Base-by-base conservation (phyloP, 2,329 filamentous ascomycete genomes). In the Aspergillus costaricaensis region DNA sequence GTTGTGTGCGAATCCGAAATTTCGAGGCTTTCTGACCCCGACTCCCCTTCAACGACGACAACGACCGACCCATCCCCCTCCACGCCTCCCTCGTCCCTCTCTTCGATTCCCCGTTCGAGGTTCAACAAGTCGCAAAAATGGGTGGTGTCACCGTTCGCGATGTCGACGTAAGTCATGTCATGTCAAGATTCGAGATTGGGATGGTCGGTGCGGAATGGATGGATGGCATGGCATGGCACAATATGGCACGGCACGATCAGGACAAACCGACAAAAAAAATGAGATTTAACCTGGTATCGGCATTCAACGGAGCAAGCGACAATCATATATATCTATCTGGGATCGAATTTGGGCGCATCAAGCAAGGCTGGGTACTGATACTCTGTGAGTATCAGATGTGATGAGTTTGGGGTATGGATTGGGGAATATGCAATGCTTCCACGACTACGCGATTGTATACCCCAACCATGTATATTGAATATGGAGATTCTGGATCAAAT, bases 141-240 rank as follows among this genome's bases (percentile, higher is more conserved):
- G 83, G 83, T 80, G 86, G 86, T 79, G 85, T 88, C 78, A 83
- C 81, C 75, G 86, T 88, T 80, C 85, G 85, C 78, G 86, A 88
- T 83, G 86, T 88, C 78, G 84, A 86, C 77, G 83, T 85, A 81
- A 76, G 81, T 79, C 65, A 54, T 62, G 62, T 65, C 66, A 36
- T 36, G 12, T 36, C 12, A 36, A 36, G 55, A 66, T 60, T 50
- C 17, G 23, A 54, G 36, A 27, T 27, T 53, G 32, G 32, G 23
- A 9, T 55, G 53, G 30, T 47, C 6, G 15, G 32, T 43, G 39
- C 25, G 39, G 43, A 15, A 32, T 19, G 9, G 50, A 23, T 17
- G 50, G 50, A 58, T 60, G 60, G 62, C 53, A 60, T 49, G 43
- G 56, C 49, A 62, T 43, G 52, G 52, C 25, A 27, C 23, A 38